Base-by-base conservation (phyloP, 495 filamentous ascomycete genomes). In the Thozetella sp. region DNA sequence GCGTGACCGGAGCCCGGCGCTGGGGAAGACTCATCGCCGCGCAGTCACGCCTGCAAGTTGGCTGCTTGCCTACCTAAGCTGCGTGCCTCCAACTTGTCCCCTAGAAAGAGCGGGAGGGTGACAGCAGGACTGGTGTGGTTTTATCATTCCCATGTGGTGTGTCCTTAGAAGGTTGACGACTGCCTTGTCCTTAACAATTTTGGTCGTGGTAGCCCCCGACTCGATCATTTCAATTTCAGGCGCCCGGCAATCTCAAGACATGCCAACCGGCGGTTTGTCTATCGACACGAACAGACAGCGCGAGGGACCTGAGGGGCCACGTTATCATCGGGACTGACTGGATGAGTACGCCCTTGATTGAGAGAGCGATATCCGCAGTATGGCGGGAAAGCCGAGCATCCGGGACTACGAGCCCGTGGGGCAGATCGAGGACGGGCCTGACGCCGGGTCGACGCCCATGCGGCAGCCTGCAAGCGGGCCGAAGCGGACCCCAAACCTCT, bases 381-480 rank as follows among this genome's bases (percentile, higher is more conserved):
- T 48, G 43, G 43, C 43, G 11, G 43, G 43, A 48, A 48, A 48
- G 20, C 9, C 43, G 43, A 48, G 43, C 3, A 48, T n/a, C 43
- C 9, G 43, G 43, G 22, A 24, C 48, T 66, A 66, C 54, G 51
- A 63, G 37, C 57, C 51, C 27, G 50, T 66, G 40, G 53, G 46
- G 34, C 56, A 57, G 43, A 9, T 13, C 24, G 63, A 62, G 22
- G 58, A 57, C 30, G 43, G 4, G 19, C 17, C 23, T 25, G 30
- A 57, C 13, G 30, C 40, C 45, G 51, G 25, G 12, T 22, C 43
- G 10, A 48, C 12, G 43, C 43, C 9, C 43, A 3, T 20, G 43
- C 43, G 11, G n/a, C 43, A 3, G 9, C 43, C 20, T 19, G 9
- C 9, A 20, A 19, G 43, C 4, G 10, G 4, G 43, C 43, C 43